A percentile compares a stretch with the other conserved stretches of the same genome.
These are phyloP conservation scores for Fusarium sp. DNA, from an alignment of 2,329 filamentous ascomycete species.

Conservation along the genomic window DNA sequence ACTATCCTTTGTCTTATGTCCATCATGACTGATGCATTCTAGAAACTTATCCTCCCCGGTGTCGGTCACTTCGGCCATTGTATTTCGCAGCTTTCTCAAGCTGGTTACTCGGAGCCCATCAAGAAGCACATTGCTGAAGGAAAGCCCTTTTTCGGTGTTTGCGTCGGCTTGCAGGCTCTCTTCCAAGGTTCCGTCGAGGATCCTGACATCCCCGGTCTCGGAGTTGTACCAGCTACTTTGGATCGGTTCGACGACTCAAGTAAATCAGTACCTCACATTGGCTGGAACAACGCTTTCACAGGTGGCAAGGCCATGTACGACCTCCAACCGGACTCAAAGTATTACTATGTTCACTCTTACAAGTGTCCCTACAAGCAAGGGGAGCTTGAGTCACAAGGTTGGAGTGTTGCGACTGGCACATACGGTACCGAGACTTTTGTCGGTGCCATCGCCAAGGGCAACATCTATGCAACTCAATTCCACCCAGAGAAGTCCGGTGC, in stretches of 20 bases:
- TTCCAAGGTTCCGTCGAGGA: conserved; percentile 89
- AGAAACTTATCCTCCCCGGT: conserved; percentile 95
- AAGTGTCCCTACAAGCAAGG: conserved; percentile 80
- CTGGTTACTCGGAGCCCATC: conserved; percentile 86
- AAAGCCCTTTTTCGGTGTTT: conserved; percentile 99
- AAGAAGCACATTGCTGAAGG: conserved; percentile 83
- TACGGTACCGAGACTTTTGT: conserved; percentile 93
- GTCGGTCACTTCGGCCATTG: conserved; percentile 99
- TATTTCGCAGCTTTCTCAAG: conserved; percentile 81
- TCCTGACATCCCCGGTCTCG: conserved; percentile 76
- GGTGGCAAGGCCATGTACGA: conserved; percentile 74
- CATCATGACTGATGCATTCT: conserved; percentile 32
- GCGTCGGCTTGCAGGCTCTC: conserved; percentile 90
- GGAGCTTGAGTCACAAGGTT: conserved; percentile 82
- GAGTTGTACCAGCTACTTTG: conserved; percentile 76
- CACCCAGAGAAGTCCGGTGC: conserved; percentile 97
- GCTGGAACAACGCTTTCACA: conserved; percentile 92
- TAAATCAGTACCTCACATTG: conserved; percentile 98
- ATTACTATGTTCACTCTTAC: conserved; percentile 99
- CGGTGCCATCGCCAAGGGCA: conserved; percentile 86
- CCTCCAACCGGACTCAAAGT: conserved; percentile 84
- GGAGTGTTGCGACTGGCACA: conserved; percentile 89
- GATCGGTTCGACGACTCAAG: conserved; percentile 78
- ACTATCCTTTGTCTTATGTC: neutral
- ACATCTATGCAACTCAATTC: conserved; percentile 93